Evolutionary conservation across 2,329 filamentous ascomycete species (phyloP), one percentile per base, ranked within the genome.

Genomic region (Penicillium brevicompactum): DNA sequence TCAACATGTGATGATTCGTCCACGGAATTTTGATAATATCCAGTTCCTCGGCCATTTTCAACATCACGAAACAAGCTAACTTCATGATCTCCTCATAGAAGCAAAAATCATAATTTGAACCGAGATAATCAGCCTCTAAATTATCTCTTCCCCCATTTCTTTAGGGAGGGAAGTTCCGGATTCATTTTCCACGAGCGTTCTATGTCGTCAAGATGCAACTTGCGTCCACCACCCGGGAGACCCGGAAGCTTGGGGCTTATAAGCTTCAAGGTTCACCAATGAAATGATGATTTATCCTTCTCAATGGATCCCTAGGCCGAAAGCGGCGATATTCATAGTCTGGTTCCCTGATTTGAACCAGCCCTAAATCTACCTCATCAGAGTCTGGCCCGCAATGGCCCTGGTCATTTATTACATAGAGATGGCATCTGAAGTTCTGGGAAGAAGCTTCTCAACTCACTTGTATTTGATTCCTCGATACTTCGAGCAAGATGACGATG

Each of bases 341-440:
- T 40, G n/a, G 30, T 53, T 59, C 37, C 49, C 32, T 54, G 53
- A n/a, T 46, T 56, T 32, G n/a, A 22, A 41, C 22, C 54, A 44
- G 49, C 38, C 34, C 55, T 47, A 50, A n/a, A 41, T 8, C 24
- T 48, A 55, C 40, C n/a, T 32, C 48, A 59, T 50, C 45, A 53
- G 59, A 41, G 53, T 51, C 62, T 59, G 40, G 60, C 54, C 63
- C 45, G 42, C 46, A 3, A 11, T n/a, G 22, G 18, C 31, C 30
- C 21, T 13, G 32, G 31, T 51, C 21, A n/a, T 51, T 44, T 52
- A 46, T 43, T 55, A 47, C 49, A 52, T 47, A 47, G 49, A 18
- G 32, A 21, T 21, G n/a, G 7, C 37, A 31, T 24, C 40, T n/a
- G 22, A 43, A 34, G 13, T 37, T 38, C 38, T n/a, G 38, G 22